Percentiles rank a stretch among this genome's conserved stretches.
phyloP scores from a whole-genome alignment of 106 monocot species.

The Dendrobium huoshanense region DNA sequence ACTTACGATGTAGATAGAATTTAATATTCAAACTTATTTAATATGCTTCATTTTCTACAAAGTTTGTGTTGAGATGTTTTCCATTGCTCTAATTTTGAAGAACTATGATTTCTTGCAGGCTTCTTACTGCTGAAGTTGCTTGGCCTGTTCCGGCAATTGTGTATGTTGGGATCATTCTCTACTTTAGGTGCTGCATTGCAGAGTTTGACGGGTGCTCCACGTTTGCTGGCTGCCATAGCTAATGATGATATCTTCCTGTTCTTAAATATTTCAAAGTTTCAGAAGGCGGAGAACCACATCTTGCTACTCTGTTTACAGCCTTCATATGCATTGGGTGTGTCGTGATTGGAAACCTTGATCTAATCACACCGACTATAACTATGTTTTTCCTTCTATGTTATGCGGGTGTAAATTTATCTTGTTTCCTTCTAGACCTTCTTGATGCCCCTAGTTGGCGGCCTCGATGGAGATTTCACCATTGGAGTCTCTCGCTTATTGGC shows the following conservation, averaged over 20 bases:
- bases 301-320: conserved; percentile 90
- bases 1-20: not conserved
- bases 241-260: conserved; percentile 99
- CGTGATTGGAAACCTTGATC: conserved; percentile 89
- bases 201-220: conserved; percentile 89
- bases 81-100: not conserved
- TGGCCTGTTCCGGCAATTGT: conserved; percentile 90
- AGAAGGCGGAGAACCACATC: conserved; percentile 80
- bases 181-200: conserved; percentile 96
- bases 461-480: conserved; percentile 97
- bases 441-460: conserved; percentile 99
- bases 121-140: conserved; percentile 85
- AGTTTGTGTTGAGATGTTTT: not conserved
- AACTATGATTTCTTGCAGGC: conserved; percentile 31
- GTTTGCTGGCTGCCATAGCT: conserved; percentile 91
- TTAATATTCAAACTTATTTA: not conserved
- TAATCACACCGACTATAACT: conserved; percentile 93
- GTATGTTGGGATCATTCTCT: conserved; percentile 90
- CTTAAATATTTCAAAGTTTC: conserved; percentile 82
- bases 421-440: conserved; percentile 92
- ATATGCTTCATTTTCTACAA: not conserved
- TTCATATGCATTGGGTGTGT: conserved; percentile 88
- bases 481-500: conserved; percentile 94
- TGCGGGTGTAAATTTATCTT: conserved; percentile 88
- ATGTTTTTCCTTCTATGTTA: conserved; percentile 99